Conservation (phyloP, 768 basidiomycete genomes). For the Suillus cothurnatus region DNA sequence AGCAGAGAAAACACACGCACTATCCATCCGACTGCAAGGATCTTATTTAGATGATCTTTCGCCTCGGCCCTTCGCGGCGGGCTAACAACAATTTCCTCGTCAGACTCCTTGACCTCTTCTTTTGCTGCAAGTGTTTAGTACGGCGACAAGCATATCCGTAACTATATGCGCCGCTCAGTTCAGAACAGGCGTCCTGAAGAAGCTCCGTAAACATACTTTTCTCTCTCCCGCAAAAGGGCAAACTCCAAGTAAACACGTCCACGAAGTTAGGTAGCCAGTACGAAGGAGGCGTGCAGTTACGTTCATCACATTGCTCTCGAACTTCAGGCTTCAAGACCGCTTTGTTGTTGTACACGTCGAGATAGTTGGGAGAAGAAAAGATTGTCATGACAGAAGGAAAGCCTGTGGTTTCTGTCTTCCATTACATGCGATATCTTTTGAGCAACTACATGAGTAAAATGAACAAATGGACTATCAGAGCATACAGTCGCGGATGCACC, state of each 20-base stretch:
- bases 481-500: too few relatives aligned
- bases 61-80: constrained; percentile 55
- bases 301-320: constrained; percentile 98
- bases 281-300: constrained; percentile 93
- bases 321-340: constrained; percentile 98
- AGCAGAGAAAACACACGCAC: constrained; percentile 93
- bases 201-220: constrained; percentile 65
- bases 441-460: not conserved
- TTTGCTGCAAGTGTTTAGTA: constrained; percentile 93
- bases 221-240: constrained; percentile 97
- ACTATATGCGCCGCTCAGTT: constrained; percentile 52
- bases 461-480: too few relatives aligned
- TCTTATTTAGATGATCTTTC: constrained; percentile 96
- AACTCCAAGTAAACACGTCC: constrained; percentile 99
- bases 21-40: constrained; percentile 96
- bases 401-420: constrained; percentile 97
- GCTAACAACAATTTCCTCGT: constrained; percentile 43
- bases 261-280: constrained; percentile 99
- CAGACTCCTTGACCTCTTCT: constrained; percentile 90
- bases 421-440: constrained; percentile 92
- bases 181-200: not conserved
- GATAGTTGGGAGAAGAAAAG: constrained; percentile 97
- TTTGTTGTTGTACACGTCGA: constrained; percentile 99
- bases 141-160: constrained; percentile 97
- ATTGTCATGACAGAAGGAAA: constrained; percentile 99